A percentile compares a stretch with the other conserved stretches of the same genome.
Evolutionary conservation across 192 early-diverging fungal genomes (phyloP).

Genomic region (Umbelopsis isabellina): DNA sequence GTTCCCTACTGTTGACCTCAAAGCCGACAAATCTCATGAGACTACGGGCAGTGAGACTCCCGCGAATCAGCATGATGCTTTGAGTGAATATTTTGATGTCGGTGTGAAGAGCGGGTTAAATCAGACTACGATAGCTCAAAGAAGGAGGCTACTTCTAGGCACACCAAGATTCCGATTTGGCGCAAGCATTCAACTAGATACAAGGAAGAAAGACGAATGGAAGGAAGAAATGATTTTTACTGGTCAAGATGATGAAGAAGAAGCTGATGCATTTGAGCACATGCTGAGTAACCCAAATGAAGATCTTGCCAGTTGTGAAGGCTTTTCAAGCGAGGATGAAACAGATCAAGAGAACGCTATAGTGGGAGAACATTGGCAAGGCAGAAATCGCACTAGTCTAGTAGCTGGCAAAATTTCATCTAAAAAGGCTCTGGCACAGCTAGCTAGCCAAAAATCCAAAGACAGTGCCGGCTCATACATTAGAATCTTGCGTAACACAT

Average conservation of each 20-base stretch:
- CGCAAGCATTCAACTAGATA: constrained; percentile 21
- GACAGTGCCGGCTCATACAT: neutral
- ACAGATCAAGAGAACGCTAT: constrained; percentile 6
- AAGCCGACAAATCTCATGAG: constrained; percentile 14
- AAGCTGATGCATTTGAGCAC: constrained; percentile 2
- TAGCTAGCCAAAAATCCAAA: constrained; percentile 1
- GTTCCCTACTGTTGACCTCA: constrained; percentile 21
- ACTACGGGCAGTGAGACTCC: neutral
- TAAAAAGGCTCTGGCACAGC: neutral
- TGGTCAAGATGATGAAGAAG: neutral
- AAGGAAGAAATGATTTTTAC: constrained; percentile 12
- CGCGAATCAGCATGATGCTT: constrained; percentile 25
- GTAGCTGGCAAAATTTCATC: constrained; percentile 6
- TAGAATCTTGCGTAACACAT: constrained; percentile 18
- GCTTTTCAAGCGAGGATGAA: constrained; percentile 4
- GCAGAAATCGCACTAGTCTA: neutral
- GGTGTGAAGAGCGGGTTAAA: constrained; percentile 9
- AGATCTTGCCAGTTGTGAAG: constrained; percentile 9
- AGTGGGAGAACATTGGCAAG: constrained; percentile 12
- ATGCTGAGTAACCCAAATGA: neutral
- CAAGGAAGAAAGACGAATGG: constrained; percentile 18
- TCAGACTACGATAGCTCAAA: constrained; percentile 21
- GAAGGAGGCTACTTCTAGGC: constrained; percentile 29
- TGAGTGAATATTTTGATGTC: constrained; percentile 43
- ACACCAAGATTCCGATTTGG: constrained; percentile 31